A percentile compares a stretch with the other conserved stretches of the same genome.
Conservation (phyloP, 2,329 filamentous ascomycete species). For the Calonectria henricotiae region DNA sequence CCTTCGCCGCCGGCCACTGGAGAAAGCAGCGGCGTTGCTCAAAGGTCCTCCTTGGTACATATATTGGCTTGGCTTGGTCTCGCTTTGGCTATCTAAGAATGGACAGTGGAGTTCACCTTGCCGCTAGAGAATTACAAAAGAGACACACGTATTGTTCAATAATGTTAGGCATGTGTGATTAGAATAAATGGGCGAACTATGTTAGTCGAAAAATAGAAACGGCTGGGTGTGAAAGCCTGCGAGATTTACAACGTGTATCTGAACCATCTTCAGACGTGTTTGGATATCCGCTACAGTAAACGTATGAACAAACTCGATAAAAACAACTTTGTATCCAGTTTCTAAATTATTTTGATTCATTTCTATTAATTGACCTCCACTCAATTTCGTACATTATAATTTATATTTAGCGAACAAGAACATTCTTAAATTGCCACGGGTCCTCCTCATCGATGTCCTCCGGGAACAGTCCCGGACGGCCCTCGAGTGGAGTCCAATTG, state of each 20-base stretch:
- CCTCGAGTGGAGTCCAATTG: conserved; percentile 15
- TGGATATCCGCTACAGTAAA: no score
- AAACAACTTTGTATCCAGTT: no score
- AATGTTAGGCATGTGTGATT: no score
- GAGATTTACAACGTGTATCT: no score
- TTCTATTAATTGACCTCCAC: background rate
- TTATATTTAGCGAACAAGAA: conserved; percentile 4
- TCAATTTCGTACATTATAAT: background rate
- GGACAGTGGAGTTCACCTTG: background rate
- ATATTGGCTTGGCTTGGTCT: background rate
- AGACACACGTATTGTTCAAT: no score
- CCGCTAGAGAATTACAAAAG: no score
- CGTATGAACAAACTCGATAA: no score
- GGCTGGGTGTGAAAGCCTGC: no score
- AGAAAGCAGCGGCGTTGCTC: background rate
- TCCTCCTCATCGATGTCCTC: conserved; percentile 19
- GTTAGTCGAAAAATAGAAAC: no score
- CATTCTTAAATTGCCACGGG: conserved; percentile 23
- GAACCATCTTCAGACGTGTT: no score
- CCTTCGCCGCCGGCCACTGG: background rate
- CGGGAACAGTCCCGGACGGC: background rate
- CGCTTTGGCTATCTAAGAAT: conserved; percentile 5
- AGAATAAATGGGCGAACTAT: no score
- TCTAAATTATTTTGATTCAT: no score
- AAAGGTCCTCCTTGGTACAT: background rate